Evolutionary conservation across 73 alveolate species (phyloP).

Genomic region (Effrenium voratum): DNA sequence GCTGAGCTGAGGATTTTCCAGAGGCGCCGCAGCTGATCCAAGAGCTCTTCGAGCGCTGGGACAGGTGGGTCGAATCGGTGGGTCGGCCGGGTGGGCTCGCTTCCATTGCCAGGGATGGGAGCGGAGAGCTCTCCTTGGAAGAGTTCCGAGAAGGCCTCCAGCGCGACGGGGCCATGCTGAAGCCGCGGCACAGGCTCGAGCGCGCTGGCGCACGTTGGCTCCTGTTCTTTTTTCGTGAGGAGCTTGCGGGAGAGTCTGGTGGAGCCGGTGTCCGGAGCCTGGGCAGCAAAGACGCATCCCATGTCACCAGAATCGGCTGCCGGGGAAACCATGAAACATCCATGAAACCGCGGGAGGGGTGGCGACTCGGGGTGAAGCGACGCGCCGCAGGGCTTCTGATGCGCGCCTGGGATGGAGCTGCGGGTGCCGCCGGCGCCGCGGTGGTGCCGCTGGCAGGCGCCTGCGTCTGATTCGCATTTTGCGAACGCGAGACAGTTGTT

Average conservation of each 20-base stretch:
- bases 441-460: not conserved
- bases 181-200: constrained; percentile 44
- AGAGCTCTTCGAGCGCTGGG: constrained; percentile 92
- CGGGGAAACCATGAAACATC: no score
- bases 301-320: no score
- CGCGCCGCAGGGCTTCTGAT: not conserved
- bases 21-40: constrained; percentile 53
- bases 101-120: constrained; percentile 45
- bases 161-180: constrained; percentile 67
- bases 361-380: not conserved
- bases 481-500: not conserved
- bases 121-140: constrained; percentile 88
- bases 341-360: no score
- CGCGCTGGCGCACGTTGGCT: not conserved
- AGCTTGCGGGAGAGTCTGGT: constrained; percentile 37
- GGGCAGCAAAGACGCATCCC: no score
- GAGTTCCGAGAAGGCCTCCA: constrained; percentile 86
- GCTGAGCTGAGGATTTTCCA: constrained; percentile 49
- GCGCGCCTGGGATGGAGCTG: constrained; percentile 63
- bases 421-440: not conserved
- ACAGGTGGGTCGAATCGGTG: not conserved
- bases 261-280: constrained; percentile 65
- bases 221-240: not conserved
- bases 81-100: not conserved
- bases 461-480: not conserved